Conservation (phyloP, 805 yeast genomes). For the Saturnispora besseyi region DNA sequence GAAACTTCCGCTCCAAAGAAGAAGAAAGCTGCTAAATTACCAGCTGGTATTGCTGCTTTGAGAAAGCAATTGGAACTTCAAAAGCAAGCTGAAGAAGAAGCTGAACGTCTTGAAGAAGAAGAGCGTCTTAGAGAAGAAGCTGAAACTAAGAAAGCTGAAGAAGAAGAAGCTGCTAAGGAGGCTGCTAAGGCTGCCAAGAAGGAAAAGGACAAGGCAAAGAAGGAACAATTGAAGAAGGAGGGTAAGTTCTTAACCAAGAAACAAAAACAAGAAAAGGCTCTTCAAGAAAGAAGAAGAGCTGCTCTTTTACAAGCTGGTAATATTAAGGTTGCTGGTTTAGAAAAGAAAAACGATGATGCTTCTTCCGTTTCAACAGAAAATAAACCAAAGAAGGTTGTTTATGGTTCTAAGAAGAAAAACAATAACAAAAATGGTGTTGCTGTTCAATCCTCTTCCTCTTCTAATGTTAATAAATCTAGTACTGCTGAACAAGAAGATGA, state of each 20-base stretch:
- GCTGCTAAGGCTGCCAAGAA: conserved; percentile 61
- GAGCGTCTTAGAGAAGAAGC: conserved; percentile 42
- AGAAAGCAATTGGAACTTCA: conserved; percentile 82
- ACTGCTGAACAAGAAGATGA: conserved; percentile 33
- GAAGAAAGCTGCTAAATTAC: conserved; percentile 68
- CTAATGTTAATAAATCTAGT: conserved; percentile 14
- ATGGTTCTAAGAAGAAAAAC: conserved; percentile 61
- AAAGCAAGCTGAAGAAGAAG: conserved; percentile 83
- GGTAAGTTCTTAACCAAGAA: conserved; percentile 91
- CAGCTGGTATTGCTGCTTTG: conserved; percentile 87
- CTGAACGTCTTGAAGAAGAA: conserved; percentile 60
- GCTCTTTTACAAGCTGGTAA: conserved; percentile 69
- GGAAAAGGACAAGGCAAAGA: conserved; percentile 79
- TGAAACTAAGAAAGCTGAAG: conserved; percentile 41
- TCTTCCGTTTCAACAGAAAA: conserved; percentile 20
- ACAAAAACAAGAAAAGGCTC: conserved; percentile 86
- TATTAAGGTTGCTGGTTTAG: conserved; percentile 66
- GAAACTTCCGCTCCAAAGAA: conserved; percentile 27
- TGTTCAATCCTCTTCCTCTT: background rate
- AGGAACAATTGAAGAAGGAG: conserved; percentile 89
- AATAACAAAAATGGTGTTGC: conserved; percentile 26
- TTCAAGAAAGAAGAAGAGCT: conserved; percentile 82
- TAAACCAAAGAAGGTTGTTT: conserved; percentile 45
- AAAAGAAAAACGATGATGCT: background rate
- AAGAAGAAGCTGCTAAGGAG: conserved; percentile 56